Percentiles rank a stretch among this genome's conserved stretches.
Evolutionary conservation across 169 alveolate genomes (phyloP).

Genomic region (Plasmodium sp.): DNA sequence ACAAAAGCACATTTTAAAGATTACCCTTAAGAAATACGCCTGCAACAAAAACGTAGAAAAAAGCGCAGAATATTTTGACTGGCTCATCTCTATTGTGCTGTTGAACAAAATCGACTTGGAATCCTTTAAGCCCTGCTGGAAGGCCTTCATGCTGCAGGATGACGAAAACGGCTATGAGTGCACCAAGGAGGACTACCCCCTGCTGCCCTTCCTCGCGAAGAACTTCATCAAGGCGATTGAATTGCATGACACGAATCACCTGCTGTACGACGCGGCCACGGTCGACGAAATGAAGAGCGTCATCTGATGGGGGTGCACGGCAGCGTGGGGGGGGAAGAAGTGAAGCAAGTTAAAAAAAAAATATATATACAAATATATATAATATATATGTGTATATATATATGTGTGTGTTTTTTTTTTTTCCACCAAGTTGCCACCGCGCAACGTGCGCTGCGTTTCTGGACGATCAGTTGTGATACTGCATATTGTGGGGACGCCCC

Average conservation of each 20-base stretch:
- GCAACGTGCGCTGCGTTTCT: not conserved
- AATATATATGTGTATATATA: too few relatives aligned
- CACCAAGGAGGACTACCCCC: constrained; percentile 70
- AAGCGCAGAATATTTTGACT: constrained; percentile 25
- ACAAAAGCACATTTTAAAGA: constrained; percentile 34
- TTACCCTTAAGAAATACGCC: constrained; percentile 71
- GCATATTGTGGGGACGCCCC: not conserved
- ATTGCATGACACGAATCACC: constrained; percentile 33
- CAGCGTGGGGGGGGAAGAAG: too few relatives aligned
- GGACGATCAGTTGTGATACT: not conserved
- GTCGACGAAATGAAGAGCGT: constrained; percentile 42
- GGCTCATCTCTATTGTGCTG: constrained; percentile 40
- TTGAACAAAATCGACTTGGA: constrained; percentile 50
- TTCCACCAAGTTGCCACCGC: not conserved
- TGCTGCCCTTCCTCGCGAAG: constrained; percentile 41
- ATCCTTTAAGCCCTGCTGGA: constrained; percentile 70
- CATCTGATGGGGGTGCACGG: not conserved
- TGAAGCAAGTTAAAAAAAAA: not conserved
- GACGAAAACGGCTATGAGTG: constrained; percentile 71
- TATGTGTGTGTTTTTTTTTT: not conserved
- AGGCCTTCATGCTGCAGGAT: constrained; percentile 43
- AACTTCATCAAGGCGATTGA: constrained; percentile 63
- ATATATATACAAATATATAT: too few relatives aligned
- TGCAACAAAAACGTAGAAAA: constrained; percentile 68
- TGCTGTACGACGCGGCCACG: constrained; percentile 33